Conservation (phyloP, 768 basidiomycete genomes). For the Leccinum rimulosum region DNA sequence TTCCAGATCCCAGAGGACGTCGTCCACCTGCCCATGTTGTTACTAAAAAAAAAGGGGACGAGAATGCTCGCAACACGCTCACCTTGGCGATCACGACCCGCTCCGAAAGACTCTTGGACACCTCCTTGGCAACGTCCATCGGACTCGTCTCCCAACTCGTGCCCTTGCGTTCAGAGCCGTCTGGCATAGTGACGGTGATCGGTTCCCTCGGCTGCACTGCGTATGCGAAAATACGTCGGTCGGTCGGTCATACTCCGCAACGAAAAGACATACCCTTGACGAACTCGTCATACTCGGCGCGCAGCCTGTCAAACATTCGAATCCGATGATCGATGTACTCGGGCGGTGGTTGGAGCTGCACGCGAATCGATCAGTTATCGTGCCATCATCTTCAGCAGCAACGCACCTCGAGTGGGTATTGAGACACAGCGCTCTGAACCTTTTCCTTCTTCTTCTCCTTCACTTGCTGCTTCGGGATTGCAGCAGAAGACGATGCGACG, state of each 20-base stretch:
- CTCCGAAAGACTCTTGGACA: slow-evolving; percentile 86
- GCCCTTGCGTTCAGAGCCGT: slow-evolving; percentile 81
- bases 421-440: slow-evolving; percentile 32
- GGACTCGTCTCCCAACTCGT: slow-evolving; percentile 95
- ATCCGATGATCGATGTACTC: slow-evolving; percentile 88
- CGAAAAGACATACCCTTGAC: slow-evolving; percentile 58
- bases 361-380: background rate
- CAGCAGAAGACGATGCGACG: slow-evolving; percentile 53
- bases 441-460: slow-evolving; percentile 48
- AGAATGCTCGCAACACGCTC: slow-evolving; percentile 7
- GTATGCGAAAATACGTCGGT: background rate
- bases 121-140: slow-evolving; percentile 83
- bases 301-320: slow-evolving; percentile 84
- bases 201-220: slow-evolving; percentile 75
- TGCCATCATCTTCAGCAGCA: no score
- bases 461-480: slow-evolving; percentile 40
- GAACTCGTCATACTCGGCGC: slow-evolving; percentile 78
- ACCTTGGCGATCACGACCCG: slow-evolving; percentile 93
- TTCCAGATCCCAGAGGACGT: slow-evolving; percentile 90
- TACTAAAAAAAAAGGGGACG: background rate
- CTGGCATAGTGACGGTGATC: slow-evolving; percentile 80
- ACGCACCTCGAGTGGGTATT: slow-evolving; percentile 62
- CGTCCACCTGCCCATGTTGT: slow-evolving; percentile 54
- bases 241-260: no score
- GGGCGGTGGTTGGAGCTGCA: slow-evolving; percentile 76